Base-by-base conservation (phyloP, 2,329 filamentous ascomycete genomes). In the Biscogniauxia sp. region DNA sequence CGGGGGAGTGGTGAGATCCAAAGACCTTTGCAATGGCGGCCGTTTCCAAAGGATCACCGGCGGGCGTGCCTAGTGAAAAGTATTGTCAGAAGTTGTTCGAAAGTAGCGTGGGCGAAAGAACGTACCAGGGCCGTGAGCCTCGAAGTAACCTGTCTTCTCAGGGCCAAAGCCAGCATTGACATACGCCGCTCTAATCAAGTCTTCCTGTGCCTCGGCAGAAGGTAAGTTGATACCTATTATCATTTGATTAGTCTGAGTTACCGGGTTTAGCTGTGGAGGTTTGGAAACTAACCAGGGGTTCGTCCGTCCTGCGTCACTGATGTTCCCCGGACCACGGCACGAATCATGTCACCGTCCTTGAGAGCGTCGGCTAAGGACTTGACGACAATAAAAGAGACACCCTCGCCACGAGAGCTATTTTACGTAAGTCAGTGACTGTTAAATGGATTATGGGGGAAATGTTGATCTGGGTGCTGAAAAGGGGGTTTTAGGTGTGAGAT, bases 291-390 rank as follows among this genome's bases (percentile, higher is more conserved):
- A 67, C 69, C 69, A 52, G 66, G 67, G 26, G 80, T 81, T 20
- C 72, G 72, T 23, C 82, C 82, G 61, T 84, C 81, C 59, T 77
- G 69, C 61, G 78, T 80, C 20, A 76, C 62, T 4, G 69, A 75
- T 1, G 74, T 77, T 19, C 70, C 75, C 26, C 76, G 74, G 41
- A 81, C 73, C 1, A 80, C 71, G 20, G 72, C 73, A 56, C 74
- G 72, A 49, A 79, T 74, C 1, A 73, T 74, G 66, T 84, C 78
- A 13, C 77, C 75, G 60, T 80, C 80, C 37, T 68, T 63, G 5
- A 84, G 55, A 3, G 82, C 82, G 57, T 78, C 75, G 5, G 74
- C 74, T 2, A 84, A 70, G 1, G 73, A 76, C 69, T 84, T 84
- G 2, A 85, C 64, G 1, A 83, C 64, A 11, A 85, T 62, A 20